A percentile compares a stretch with the other conserved stretches of the same genome.
phyloP scores from a whole-genome alignment of 495 filamentous ascomycete genomes.

The Xylaria scruposa region DNA sequence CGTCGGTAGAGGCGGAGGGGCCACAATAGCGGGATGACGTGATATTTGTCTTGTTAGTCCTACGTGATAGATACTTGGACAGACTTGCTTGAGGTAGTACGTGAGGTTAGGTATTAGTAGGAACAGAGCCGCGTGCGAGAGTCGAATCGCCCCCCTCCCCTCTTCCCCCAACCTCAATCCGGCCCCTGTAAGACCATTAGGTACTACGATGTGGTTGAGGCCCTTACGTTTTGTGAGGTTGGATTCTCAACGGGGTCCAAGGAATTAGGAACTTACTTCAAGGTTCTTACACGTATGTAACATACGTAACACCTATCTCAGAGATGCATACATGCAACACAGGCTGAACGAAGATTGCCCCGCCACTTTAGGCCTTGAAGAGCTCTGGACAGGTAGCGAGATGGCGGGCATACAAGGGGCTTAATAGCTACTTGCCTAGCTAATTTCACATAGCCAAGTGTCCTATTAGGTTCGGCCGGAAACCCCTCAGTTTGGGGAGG shows the following conservation, averaged over 20 bases:
- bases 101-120: background rate
- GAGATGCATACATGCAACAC: background rate
- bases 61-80: background rate
- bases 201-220: background rate
- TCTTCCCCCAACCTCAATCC: background rate
- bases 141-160: background rate
- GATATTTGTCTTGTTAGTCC: slow-evolving; percentile 9
- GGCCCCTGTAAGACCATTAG: background rate
- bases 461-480: background rate
- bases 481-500: slow-evolving; percentile 14
- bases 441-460: background rate
- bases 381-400: background rate
- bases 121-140: background rate
- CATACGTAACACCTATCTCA: background rate
- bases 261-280: background rate
- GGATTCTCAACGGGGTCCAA: background rate
- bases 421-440: background rate
- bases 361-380: slow-evolving; percentile 4
- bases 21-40: background rate
- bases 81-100: background rate
- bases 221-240: background rate
- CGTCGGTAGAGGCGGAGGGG: background rate
- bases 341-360: background rate
- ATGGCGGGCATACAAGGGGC: background rate
- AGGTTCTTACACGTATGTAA: background rate